phyloP scores from a whole-genome alignment of 164 flowering plant species.

The Dillenia suffruticosa region DNA sequence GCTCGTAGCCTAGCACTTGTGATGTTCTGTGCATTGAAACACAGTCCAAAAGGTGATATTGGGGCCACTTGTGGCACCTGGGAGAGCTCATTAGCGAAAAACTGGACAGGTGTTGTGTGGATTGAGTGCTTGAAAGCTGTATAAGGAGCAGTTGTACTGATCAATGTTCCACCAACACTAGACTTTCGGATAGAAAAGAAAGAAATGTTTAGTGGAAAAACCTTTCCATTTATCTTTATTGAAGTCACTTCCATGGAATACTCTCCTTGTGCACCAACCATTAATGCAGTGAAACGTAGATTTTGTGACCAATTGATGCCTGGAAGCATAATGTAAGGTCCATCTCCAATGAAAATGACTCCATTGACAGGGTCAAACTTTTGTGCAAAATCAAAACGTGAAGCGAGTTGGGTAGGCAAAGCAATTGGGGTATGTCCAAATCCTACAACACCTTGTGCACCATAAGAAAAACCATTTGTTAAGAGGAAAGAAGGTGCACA shows the following conservation, averaged over 20 bases:
- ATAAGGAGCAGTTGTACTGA: conserved; percentile 54
- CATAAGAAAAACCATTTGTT: conserved; percentile 15
- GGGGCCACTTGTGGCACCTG: conserved; percentile 16
- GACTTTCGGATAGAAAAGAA: conserved; percentile 9
- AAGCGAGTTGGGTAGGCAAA: conserved; percentile 25
- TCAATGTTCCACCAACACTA: conserved; percentile 27
- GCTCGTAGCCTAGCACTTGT: conserved; percentile 9
- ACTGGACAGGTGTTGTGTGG: conserved; percentile 18
- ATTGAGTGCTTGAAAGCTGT: conserved; percentile 34
- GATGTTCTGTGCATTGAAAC: conserved; percentile 26
- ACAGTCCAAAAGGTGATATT: conserved; percentile 37
- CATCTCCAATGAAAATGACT: conserved; percentile 20
- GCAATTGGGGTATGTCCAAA: conserved; percentile 21
- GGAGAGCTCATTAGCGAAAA: conserved; percentile 16
- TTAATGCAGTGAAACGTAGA: conserved; percentile 11
- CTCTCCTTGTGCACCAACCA: conserved; percentile 16
- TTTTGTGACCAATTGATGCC: conserved; percentile 4
- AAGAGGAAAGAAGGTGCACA: conserved; percentile 26
- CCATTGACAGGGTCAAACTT: conserved; percentile 7
- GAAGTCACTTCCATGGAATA: conserved; percentile 38
- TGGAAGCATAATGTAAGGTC: conserved; percentile 3
- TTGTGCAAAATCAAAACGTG: conserved; percentile 17
- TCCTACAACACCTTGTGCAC: conserved; percentile 28
- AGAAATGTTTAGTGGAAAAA: conserved; percentile 18
- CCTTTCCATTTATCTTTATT: conserved; percentile 23